Conservation (phyloP, 805 yeast genomes). For the Metschnikowia aberdeeniae region DNA sequence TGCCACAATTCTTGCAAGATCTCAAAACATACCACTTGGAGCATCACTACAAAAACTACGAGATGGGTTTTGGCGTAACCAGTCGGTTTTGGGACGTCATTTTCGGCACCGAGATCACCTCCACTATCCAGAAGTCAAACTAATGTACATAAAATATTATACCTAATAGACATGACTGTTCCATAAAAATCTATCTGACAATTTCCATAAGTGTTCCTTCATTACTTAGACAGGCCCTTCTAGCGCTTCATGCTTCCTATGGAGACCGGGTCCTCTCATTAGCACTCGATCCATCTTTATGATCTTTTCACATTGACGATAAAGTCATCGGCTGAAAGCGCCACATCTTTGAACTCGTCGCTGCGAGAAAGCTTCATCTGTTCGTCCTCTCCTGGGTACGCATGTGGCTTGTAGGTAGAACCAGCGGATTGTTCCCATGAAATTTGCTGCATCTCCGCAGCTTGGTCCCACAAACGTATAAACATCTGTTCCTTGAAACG, state of each 20-base stretch:
- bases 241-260: too few species aligned
- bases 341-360: conserved; percentile 1
- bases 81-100: conserved; percentile 90
- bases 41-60: conserved; percentile 96
- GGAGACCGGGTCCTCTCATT: too few species aligned
- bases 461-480: conserved; percentile 8
- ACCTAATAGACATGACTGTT: neutral
- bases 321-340: conserved; percentile 4
- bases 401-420: neutral
- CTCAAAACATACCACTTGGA: conserved; percentile 90
- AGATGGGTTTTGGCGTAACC: conserved; percentile 95
- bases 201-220: too few species aligned
- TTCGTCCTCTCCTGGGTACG: neutral
- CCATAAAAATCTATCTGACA: too few species aligned
- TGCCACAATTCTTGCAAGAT: conserved; percentile 73
- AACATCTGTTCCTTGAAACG: conserved; percentile 9
- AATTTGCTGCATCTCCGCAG: conserved; percentile 5
- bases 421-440: conserved; percentile 5
- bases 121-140: conserved; percentile 42
- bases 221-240: too few species aligned
- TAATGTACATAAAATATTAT: conserved; percentile 8
- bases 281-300: too few species aligned
- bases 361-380: neutral
- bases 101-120: conserved; percentile 73
- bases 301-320: neutral